phyloP scores from a whole-genome alignment of 2,329 filamentous ascomycete species.

The Penicillium sp. region DNA sequence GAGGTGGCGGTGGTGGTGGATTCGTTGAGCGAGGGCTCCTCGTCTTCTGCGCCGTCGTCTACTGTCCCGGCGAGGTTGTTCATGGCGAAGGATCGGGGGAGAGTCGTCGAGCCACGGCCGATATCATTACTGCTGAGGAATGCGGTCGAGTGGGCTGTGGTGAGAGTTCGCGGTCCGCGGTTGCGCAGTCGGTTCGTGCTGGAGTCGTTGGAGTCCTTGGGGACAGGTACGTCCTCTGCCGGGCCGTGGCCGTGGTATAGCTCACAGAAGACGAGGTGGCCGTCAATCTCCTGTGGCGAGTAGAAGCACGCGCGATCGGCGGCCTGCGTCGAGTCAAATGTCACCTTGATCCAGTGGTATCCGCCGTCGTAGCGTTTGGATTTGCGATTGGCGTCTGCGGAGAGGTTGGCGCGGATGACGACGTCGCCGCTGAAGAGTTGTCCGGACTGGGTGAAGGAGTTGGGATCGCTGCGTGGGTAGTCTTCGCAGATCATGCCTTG shows the following conservation, averaged over 20 bases:
- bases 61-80: constrained; percentile 38
- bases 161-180: constrained; percentile 39
- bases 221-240: constrained; percentile 65
- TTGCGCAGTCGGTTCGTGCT: constrained; percentile 19
- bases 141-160: constrained; percentile 39
- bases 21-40: constrained; percentile 37
- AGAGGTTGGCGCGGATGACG: constrained; percentile 69
- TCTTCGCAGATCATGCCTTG: constrained; percentile 85
- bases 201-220: constrained; percentile 47
- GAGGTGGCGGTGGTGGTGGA: constrained; percentile 48
- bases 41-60: constrained; percentile 31
- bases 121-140: constrained; percentile 36
- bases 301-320: constrained; percentile 71
- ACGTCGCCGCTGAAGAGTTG: constrained; percentile 74
- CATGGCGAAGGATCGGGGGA: constrained; percentile 47
- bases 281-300: constrained; percentile 73
- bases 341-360: constrained; percentile 89
- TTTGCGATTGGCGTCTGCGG: constrained; percentile 73
- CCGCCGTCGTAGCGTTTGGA: constrained; percentile 83
- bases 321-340: constrained; percentile 74
- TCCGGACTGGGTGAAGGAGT: constrained; percentile 70
- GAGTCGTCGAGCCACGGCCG: constrained; percentile 36
- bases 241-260: constrained; percentile 69
- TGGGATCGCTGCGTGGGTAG: constrained; percentile 83
- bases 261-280: constrained; percentile 72